Evolutionary conservation across 306 rosid genomes (phyloP).

Genomic region (Cicer chorassanicum): DNA sequence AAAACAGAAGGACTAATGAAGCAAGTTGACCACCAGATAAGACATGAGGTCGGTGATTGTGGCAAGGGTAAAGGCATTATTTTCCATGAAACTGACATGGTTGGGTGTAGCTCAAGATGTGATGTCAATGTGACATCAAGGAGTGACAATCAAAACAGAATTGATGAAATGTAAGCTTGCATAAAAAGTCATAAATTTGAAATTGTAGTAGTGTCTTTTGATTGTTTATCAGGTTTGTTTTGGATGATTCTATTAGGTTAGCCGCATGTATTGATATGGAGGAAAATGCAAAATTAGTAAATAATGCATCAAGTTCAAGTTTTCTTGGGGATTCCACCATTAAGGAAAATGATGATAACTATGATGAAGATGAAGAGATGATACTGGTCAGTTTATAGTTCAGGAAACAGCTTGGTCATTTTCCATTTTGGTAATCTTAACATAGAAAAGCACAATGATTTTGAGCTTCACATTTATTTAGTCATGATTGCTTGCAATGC

Average conservation of each 20-base stretch:
- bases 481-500: constrained; percentile 8
- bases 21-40: constrained; percentile 45
- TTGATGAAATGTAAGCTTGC: constrained; percentile 58
- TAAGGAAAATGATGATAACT: constrained; percentile 48
- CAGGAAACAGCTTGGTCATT: constrained; percentile 26
- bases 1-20: constrained; percentile 42
- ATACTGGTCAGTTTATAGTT: constrained; percentile 52
- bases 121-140: constrained; percentile 36
- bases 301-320: constrained; percentile 47
- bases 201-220: constrained; percentile 14
- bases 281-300: constrained; percentile 47
- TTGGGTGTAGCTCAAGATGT: constrained; percentile 46
- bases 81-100: constrained; percentile 37
- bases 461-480: background rate
- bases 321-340: constrained; percentile 43
- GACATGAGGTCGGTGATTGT: constrained; percentile 26
- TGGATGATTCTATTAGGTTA: constrained; percentile 50
- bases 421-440: constrained; percentile 33
- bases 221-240: constrained; percentile 34
- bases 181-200: constrained; percentile 25
- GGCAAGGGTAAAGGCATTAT: constrained; percentile 54
- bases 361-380: constrained; percentile 61
- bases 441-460: constrained; percentile 3
- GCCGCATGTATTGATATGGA: constrained; percentile 53
- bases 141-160: constrained; percentile 40